A percentile compares a stretch with the other conserved stretches of the same genome.
Conservation (phyloP, 169 alveolate species). For the Cryptosporidium canis region DNA sequence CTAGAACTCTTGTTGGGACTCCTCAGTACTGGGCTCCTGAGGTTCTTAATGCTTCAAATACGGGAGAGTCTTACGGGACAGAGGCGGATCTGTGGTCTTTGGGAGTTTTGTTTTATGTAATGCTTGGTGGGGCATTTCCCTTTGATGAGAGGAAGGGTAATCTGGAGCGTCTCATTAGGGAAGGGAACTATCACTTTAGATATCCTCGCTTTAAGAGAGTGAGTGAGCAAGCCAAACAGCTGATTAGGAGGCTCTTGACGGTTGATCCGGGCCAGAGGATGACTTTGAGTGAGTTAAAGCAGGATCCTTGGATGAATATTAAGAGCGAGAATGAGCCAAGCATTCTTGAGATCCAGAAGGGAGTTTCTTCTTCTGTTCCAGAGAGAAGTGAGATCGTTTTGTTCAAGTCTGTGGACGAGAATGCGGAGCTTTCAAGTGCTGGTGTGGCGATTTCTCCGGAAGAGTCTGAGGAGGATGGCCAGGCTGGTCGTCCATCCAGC, state of each 20-base stretch:
- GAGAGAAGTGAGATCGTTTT: conserved; percentile 12
- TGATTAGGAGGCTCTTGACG: conserved; percentile 46
- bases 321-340: conserved; percentile 4
- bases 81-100: conserved; percentile 75
- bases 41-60: conserved; percentile 55
- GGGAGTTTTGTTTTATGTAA: conserved; percentile 73
- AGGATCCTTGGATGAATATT: conserved; percentile 58
- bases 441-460: background rate
- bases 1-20: conserved; percentile 79
- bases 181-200: conserved; percentile 70
- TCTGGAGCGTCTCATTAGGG: conserved; percentile 43
- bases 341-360: background rate
- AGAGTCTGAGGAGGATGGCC: background rate
- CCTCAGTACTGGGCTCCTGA: conserved; percentile 81
- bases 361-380: background rate
- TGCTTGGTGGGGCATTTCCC: conserved; percentile 74
- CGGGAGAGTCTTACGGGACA: conserved; percentile 65
- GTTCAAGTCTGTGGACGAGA: background rate
- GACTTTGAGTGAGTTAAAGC: conserved; percentile 22
- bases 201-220: conserved; percentile 73
- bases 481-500: background rate
- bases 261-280: conserved; percentile 54
- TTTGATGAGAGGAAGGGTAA: conserved; percentile 70
- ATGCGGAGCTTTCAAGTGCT: background rate
- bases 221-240: conserved; percentile 23